Base-by-base conservation (phyloP, 345 rosid species). In the Lepidium didymum region DNA sequence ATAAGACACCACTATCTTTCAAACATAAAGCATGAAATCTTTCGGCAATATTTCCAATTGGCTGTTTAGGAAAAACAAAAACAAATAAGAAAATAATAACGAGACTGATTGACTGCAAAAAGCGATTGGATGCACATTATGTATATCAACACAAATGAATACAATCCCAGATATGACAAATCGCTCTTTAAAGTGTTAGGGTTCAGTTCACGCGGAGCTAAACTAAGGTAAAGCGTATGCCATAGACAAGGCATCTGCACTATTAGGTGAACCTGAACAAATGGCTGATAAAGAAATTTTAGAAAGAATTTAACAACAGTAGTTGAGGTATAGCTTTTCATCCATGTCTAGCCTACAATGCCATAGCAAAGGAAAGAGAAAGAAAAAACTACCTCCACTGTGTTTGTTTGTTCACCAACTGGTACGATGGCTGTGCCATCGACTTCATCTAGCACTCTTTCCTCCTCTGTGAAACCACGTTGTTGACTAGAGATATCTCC, bases 1-100 rank as follows among this genome's bases (percentile, higher is more conserved):
- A 95, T 47, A 95, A 53, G 64, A 91, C 92, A 56, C 99, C 99
- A 54, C 99, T 95, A 68, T 95, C 99, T 81, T 95, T 95, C 75
- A 89, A 77, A 82, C 96, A 89, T 62, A 95, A 80, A 62, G 98
- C 89, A 77, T 82, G 83, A 72, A 89, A 95, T 74, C 98, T 91
- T 74, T 95, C 97, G 14, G 84, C 84, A 52, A 78, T 83, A 74
- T 86, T 89, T 80, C 92, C 96, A 9, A 91, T 84, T 43, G 90
- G 91, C 97, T 95, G 96, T 81, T 72, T 29, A 29, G 69, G 59
- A 41, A 64, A 73, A 37, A 41, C 47, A 64, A 58, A 36, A 68
- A 10, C 40, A 8, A 74, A 38, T 66, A 27, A 62, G 59, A 73
- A 56, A 51, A 67, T 34, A 73, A 63, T 55, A 29, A 29, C 7